phyloP scores from a whole-genome alignment of 2,329 filamentous ascomycete species.

The Chaetoscypha palmicola region DNA sequence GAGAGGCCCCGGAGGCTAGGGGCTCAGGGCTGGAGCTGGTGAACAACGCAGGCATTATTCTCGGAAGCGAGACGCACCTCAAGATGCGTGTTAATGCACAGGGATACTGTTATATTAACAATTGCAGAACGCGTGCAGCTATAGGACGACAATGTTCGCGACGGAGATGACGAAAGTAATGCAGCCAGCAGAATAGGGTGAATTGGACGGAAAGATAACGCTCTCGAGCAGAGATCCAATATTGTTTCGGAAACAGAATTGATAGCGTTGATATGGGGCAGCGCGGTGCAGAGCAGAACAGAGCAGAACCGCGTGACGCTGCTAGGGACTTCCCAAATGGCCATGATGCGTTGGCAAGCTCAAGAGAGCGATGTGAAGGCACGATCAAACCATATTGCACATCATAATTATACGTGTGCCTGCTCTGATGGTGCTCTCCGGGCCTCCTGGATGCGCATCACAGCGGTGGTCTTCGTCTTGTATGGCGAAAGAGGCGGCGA shows the following conservation, averaged over 20 bases:
- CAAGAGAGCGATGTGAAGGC: conserved; percentile 1
- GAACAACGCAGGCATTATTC: conserved; percentile 11
- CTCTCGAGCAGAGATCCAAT: background rate
- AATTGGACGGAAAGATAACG: background rate
- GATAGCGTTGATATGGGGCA: too few species aligned
- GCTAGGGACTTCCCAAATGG: background rate
- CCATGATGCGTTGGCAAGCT: background rate
- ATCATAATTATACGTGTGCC: background rate
- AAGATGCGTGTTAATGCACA: conserved; percentile 9
- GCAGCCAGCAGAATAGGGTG: conserved; percentile 6
- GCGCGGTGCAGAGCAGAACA: too few species aligned
- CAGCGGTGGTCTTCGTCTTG: background rate
- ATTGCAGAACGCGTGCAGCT: background rate
- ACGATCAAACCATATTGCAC: conserved; percentile 5
- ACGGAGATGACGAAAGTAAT: conserved; percentile 15
- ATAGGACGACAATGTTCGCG: conserved; percentile 6
- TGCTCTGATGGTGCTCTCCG: background rate
- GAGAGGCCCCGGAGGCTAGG: background rate
- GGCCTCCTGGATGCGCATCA: background rate
- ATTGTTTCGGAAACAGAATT: background rate
- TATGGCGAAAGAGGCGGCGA: background rate
- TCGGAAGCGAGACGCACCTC: conserved; percentile 9
- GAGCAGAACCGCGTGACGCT: background rate
- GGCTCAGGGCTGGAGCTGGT: background rate
- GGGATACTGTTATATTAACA: conserved; percentile 11